Evolutionary conservation across 2,329 filamentous ascomycete genomes (phyloP).

Genomic region (Podosphaera leucotricha): DNA sequence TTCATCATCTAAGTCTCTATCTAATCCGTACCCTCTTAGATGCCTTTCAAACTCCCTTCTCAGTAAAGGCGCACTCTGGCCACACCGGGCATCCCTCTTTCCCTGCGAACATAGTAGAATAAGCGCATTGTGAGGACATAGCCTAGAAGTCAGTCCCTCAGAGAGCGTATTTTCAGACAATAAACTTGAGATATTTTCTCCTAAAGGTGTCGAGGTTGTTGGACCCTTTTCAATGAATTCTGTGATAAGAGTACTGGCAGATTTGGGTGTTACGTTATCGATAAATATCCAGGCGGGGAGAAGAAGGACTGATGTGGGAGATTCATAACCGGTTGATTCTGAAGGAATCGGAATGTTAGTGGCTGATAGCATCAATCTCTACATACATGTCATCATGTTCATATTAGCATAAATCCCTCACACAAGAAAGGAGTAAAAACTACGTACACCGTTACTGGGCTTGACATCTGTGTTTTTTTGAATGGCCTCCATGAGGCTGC

Average conservation of each 20-base stretch:
- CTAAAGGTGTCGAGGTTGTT: conserved; percentile 40
- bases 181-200: conserved; percentile 30
- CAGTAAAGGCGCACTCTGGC: conserved; percentile 79
- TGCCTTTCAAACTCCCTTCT: conserved; percentile 74
- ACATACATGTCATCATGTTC: conserved; percentile 1
- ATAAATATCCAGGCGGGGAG: conserved; percentile 67
- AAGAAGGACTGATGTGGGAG: conserved; percentile 58
- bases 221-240: conserved; percentile 47
- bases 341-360: conserved; percentile 70
- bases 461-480: conserved; percentile 26
- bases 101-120: conserved; percentile 86
- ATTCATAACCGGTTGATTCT: conserved; percentile 34
- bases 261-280: conserved; percentile 58
- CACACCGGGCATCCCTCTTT: conserved; percentile 86
- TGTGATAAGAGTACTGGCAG: conserved; percentile 47
- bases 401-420: background rate
- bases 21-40: conserved; percentile 60
- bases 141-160: conserved; percentile 28
- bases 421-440: conserved; percentile 6
- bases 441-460: conserved; percentile 43
- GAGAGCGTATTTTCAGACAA: conserved; percentile 14
- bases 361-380: conserved; percentile 77
- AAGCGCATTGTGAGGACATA: conserved; percentile 62
- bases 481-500: conserved; percentile 61
- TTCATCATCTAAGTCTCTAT: conserved; percentile 70